Evolutionary conservation across 768 basidiomycete genomes (phyloP).

Genomic region (Tephrocybe sp.): DNA sequence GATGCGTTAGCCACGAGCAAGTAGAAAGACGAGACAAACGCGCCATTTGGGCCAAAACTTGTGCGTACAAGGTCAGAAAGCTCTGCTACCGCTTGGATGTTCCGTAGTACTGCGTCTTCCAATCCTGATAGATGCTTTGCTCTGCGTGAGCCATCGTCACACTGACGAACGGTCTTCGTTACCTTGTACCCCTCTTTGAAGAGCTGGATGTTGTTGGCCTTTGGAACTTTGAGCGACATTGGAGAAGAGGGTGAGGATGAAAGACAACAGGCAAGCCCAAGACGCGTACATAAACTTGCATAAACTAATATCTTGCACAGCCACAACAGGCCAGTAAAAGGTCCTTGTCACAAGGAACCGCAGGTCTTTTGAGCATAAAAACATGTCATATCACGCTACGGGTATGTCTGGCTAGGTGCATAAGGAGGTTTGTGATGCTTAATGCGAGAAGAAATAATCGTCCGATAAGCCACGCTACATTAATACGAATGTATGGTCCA

Average conservation of each 20-base stretch:
- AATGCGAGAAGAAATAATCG: constrained; percentile 13
- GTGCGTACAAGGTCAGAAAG: constrained; percentile 94
- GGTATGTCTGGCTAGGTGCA: constrained; percentile 16
- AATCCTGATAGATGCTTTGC: constrained; percentile 78
- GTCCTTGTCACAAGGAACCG: too few species aligned
- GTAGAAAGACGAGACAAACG: constrained; percentile 26
- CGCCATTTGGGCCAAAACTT: constrained; percentile 95
- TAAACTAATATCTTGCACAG: constrained; percentile 23
- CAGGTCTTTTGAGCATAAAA: too few species aligned
- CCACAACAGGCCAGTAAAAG: too few species aligned
- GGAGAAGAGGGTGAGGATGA: constrained; percentile 10
- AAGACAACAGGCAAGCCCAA: constrained; percentile 4
- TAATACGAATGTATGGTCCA: constrained; percentile 17
- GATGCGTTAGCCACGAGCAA: background rate
- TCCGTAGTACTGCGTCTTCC: constrained; percentile 96
- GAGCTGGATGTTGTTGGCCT: constrained; percentile 82
- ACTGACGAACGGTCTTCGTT: background rate
- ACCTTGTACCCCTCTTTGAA: constrained; percentile 99
- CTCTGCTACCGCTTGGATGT: constrained; percentile 95
- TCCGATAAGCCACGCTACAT: constrained; percentile 14
- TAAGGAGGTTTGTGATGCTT: constrained; percentile 14
- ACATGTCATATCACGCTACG: constrained; percentile 7
- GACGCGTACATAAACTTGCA: constrained; percentile 21
- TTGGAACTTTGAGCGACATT: constrained; percentile 96
- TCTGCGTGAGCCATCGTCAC: constrained; percentile 6